Evolutionary conservation across 345 rosid genomes (phyloP).

Genomic region (Corchorus capsularis): DNA sequence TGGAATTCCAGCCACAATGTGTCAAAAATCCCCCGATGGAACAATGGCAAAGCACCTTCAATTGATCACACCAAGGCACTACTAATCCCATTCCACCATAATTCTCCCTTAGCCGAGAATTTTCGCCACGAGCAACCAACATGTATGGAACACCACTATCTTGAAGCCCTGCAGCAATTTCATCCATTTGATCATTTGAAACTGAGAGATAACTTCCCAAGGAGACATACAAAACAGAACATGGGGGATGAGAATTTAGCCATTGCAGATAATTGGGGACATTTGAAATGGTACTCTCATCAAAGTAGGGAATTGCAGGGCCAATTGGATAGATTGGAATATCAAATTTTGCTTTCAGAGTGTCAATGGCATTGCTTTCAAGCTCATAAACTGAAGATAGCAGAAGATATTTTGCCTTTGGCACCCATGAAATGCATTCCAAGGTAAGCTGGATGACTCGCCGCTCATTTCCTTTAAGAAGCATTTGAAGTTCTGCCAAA

Average conservation of each 20-base stretch:
- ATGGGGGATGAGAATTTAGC: conserved; percentile 39
- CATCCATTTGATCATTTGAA: conserved; percentile 40
- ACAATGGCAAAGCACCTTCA: conserved; percentile 34
- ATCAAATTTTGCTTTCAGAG: conserved; percentile 11
- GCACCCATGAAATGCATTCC: conserved; percentile 2
- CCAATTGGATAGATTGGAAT: conserved; percentile 34
- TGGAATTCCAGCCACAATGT: conserved; percentile 43
- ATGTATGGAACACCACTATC: conserved; percentile 37
- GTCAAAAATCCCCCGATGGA: conserved; percentile 40
- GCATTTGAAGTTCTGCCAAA: conserved; percentile 7
- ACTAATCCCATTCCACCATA: conserved; percentile 23
- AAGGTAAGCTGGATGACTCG: neutral
- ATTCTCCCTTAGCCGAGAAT: neutral
- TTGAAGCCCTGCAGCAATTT: conserved; percentile 36
- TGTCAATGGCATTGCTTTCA: conserved; percentile 24
- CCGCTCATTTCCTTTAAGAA: neutral
- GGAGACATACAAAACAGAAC: conserved; percentile 48
- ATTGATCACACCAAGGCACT: conserved; percentile 43
- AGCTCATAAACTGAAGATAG: conserved; percentile 34
- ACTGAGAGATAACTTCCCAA: conserved; percentile 45
- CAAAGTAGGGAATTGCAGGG: conserved; percentile 39
- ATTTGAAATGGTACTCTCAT: neutral
- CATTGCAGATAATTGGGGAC: conserved; percentile 26
- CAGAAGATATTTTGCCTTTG: conserved; percentile 29
- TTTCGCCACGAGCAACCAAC: conserved; percentile 49